A percentile compares a stretch with the other conserved stretches of the same genome.
phyloP scores from a whole-genome alignment of 2,329 filamentous ascomycete genomes.

The Alternaria tenuissima region DNA sequence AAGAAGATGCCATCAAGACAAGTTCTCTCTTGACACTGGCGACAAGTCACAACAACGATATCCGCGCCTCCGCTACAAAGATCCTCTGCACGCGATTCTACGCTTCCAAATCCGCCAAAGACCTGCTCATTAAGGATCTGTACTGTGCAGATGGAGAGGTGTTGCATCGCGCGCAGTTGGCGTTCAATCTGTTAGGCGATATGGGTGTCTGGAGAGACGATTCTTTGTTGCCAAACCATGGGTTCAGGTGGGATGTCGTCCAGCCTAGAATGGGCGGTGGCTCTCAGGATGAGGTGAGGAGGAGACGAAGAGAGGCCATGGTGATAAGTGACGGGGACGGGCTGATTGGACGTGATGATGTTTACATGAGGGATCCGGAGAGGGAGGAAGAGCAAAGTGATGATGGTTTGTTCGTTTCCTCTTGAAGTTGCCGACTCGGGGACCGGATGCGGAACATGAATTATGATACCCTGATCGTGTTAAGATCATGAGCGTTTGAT shows the following conservation, averaged over 20 bases:
- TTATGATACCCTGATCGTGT: slow-evolving; percentile 3
- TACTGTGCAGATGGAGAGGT: slow-evolving; percentile 27
- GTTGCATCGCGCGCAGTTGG: slow-evolving; percentile 33
- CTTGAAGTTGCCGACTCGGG: background rate
- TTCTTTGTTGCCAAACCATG: slow-evolving; percentile 8
- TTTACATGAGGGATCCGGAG: slow-evolving; percentile 67
- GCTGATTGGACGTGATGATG: slow-evolving; percentile 76
- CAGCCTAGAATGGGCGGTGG: slow-evolving; percentile 48
- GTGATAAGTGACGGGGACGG: slow-evolving; percentile 87
- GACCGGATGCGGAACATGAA: background rate
- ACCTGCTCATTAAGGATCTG: slow-evolving; percentile 36
- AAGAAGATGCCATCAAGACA: slow-evolving; percentile 64
- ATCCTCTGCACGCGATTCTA: slow-evolving; percentile 51
- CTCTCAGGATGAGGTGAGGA: slow-evolving; percentile 74
- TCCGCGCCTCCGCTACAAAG: slow-evolving; percentile 51
- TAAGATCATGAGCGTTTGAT: background rate
- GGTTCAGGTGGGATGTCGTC: background rate
- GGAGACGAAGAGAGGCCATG: slow-evolving; percentile 85
- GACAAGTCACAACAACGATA: slow-evolving; percentile 53
- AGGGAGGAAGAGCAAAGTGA: slow-evolving; percentile 20
- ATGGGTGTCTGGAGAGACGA: slow-evolving; percentile 29
- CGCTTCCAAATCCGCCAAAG: slow-evolving; percentile 26
- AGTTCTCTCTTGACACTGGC: slow-evolving; percentile 53
- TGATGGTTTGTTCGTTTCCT: background rate
- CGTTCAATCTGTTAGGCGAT: slow-evolving; percentile 38